Percentiles rank a stretch among this genome's conserved stretches.
Evolutionary conservation across 2,329 filamentous ascomycete genomes (phyloP).

Genomic region (Calonectria honghensis): DNA sequence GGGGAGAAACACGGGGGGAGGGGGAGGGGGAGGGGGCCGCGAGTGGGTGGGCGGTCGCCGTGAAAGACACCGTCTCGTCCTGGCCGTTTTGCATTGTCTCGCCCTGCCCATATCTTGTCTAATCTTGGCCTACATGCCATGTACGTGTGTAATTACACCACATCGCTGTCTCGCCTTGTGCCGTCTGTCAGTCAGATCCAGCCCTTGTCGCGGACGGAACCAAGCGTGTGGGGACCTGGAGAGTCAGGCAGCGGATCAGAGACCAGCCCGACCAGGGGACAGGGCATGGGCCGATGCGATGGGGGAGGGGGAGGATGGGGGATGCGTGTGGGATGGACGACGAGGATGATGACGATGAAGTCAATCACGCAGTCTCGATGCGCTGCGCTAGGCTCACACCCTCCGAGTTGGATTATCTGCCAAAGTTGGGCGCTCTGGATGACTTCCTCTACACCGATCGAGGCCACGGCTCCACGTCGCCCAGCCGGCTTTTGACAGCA

Average conservation of each 20-base stretch:
- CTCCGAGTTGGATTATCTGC: background rate
- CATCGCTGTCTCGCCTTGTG: conserved; percentile 30
- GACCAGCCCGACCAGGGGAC: conserved; percentile 28
- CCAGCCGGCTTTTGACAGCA: conserved; percentile 38
- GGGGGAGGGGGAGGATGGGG: conserved; percentile 4
- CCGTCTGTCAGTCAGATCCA: conserved; percentile 39
- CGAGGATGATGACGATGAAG: conserved; percentile 27
- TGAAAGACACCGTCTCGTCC: conserved; percentile 19
- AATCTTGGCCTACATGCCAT: background rate
- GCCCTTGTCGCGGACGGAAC: conserved; percentile 41
- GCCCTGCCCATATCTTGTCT: conserved; percentile 28
- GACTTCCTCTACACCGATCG: conserved; percentile 42
- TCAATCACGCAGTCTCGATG: conserved; percentile 31
- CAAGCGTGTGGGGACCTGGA: conserved; percentile 44
- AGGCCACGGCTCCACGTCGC: conserved; percentile 44
- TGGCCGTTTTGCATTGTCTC: conserved; percentile 35
- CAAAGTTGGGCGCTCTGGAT: conserved; percentile 25
- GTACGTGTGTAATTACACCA: conserved; percentile 2
- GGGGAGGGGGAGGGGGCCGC: background rate
- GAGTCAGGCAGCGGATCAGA: conserved; percentile 37
- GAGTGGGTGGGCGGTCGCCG: conserved; percentile 15
- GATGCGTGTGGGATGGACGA: conserved; percentile 33
- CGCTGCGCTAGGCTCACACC: conserved; percentile 46
- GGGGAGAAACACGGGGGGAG: conserved; percentile 40
- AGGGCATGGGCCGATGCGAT: conserved; percentile 34